Conservation (phyloP, 345 rosid species). For the Turritis glabra region DNA sequence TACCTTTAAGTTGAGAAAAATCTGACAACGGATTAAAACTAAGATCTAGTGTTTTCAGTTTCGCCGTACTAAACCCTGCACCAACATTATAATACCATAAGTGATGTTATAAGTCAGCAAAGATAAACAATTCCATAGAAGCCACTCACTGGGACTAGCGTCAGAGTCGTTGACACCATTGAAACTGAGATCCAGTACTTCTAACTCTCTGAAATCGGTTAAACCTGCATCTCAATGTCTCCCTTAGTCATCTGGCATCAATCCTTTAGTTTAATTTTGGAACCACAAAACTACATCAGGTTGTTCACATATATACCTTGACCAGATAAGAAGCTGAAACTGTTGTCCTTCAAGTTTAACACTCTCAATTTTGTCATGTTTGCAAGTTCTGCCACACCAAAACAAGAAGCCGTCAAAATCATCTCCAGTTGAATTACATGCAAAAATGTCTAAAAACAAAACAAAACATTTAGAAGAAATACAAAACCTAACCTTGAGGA, state of each 20-base stretch:
- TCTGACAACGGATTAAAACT: constrained; percentile 11
- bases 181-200: constrained; percentile 15
- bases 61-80: constrained; percentile 9
- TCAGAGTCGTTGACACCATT: constrained; percentile 13
- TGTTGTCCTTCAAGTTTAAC: constrained; percentile 17
- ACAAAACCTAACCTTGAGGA: constrained; percentile 21
- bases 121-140: neutral
- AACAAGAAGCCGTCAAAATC: constrained; percentile 4
- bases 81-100: constrained; percentile 9
- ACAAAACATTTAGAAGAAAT: neutral
- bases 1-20: constrained; percentile 22
- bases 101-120: neutral
- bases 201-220: neutral
- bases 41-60: constrained; percentile 32
- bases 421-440: neutral
- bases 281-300: neutral
- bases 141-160: constrained; percentile 20
- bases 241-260: neutral
- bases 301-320: constrained; percentile 14
- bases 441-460: neutral
- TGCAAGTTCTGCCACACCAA: neutral
- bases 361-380: constrained; percentile 12
- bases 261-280: neutral
- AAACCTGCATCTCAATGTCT: constrained; percentile 15
- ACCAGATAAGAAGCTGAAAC: constrained; percentile 22